These are phyloP conservation scores for Abrus precatorius DNA, from an alignment of 306 rosid genomes.

Conservation along the genomic window DNA sequence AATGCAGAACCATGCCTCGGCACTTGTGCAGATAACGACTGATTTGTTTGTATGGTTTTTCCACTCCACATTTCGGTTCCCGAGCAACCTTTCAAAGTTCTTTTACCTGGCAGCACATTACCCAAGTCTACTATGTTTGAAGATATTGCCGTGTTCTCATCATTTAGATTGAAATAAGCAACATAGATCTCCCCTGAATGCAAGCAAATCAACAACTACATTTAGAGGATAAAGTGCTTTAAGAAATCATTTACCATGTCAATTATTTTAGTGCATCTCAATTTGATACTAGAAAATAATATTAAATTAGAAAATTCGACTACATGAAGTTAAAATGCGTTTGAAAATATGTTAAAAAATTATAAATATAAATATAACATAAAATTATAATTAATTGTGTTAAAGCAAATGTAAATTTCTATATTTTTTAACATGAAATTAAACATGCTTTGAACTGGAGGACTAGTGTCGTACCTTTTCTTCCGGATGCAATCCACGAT, in stretches of 20 bases:
- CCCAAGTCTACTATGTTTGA: constrained; percentile 51
- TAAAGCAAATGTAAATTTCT: no score
- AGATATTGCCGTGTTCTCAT: constrained; percentile 43
- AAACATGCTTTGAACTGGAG: not conserved
- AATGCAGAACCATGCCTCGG: constrained; percentile 58
- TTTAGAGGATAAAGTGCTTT: not conserved
- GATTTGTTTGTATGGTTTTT: not conserved
- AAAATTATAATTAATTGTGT: no score
- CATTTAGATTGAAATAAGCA: constrained; percentile 66
- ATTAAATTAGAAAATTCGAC: not conserved
- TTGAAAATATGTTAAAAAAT: no score
- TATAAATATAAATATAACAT: no score
- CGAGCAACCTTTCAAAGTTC: constrained; percentile 46
- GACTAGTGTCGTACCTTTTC: constrained; percentile 48
- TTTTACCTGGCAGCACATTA: constrained; percentile 35
- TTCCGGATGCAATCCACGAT: constrained; percentile 79
- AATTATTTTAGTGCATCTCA: not conserved
- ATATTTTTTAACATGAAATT: no score
- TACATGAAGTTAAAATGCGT: no score
- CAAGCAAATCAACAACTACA: not conserved
- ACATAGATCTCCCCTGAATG: constrained; percentile 58
- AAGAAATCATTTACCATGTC: not conserved
- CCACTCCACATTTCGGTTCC: constrained; percentile 60
- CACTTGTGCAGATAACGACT: constrained; percentile 46
- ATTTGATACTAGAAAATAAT: not conserved